Percentiles rank a stretch among this genome's conserved stretches.
These are phyloP conservation scores for Claviceps digitariae DNA, from an alignment of 2,329 filamentous ascomycete species.

Conservation along the genomic window DNA sequence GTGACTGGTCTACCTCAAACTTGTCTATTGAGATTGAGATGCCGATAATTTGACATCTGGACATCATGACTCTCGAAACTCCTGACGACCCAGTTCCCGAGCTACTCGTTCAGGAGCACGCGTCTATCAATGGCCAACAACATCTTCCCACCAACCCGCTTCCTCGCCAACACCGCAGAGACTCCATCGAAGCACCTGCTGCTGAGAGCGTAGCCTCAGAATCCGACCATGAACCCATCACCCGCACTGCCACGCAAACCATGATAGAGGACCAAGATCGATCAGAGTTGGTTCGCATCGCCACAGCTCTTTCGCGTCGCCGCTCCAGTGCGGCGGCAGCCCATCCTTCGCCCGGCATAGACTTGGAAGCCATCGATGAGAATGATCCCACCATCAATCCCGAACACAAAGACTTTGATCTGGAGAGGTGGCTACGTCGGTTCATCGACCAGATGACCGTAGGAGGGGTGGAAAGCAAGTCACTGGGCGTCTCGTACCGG, in stretches of 20 bases:
- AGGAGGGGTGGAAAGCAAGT: slow-evolving; percentile 38
- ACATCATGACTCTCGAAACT: neutral
- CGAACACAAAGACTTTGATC: slow-evolving; percentile 24
- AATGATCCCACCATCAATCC: slow-evolving; percentile 25
- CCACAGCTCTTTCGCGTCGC: slow-evolving; percentile 24
- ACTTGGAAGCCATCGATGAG: slow-evolving; percentile 12
- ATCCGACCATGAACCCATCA: slow-evolving; percentile 2
- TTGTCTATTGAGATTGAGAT: neutral
- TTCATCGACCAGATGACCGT: slow-evolving; percentile 32
- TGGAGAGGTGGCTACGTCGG: slow-evolving; percentile 26
- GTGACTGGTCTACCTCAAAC: neutral
- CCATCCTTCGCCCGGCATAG: slow-evolving; percentile 6
- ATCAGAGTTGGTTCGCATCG: slow-evolving; percentile 25
- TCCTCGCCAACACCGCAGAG: neutral
- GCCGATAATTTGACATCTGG: neutral
- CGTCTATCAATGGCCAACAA: neutral
- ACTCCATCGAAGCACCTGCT: neutral
- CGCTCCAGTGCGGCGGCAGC: slow-evolving; percentile 14
- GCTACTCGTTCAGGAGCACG: neutral
- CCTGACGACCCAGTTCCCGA: neutral
- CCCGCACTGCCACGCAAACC: slow-evolving; percentile 4
- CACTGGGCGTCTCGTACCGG: slow-evolving; percentile 49
- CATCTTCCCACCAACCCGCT: neutral
- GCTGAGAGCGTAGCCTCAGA: neutral
- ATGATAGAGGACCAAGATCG: slow-evolving; percentile 20